Conservation (phyloP, 2,329 filamentous ascomycete genomes). For the Hawksworthiomyces lignivorus region DNA sequence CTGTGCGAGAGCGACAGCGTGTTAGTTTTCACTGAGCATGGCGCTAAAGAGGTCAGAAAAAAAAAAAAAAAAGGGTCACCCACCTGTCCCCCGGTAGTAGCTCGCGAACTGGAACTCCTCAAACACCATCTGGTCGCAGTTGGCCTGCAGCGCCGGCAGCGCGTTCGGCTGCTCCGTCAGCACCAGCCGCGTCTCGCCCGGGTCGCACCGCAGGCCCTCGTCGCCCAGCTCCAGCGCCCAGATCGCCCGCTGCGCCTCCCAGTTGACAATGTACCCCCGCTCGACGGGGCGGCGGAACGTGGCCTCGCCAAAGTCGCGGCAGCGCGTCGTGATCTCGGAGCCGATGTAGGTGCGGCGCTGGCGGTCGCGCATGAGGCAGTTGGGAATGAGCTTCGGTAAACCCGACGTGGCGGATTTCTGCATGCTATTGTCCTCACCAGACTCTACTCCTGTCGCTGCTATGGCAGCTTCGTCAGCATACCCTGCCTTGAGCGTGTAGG, state of each 20-base stretch:
- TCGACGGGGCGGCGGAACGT: slow-evolving; percentile 84
- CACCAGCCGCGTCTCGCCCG: slow-evolving; percentile 72
- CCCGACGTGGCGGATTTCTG: slow-evolving; percentile 26
- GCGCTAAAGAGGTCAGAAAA: not conserved
- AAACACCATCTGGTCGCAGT: slow-evolving; percentile 94
- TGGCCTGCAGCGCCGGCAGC: slow-evolving; percentile 70
- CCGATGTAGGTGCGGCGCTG: slow-evolving; percentile 73
- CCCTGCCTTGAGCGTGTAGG: slow-evolving; percentile 84
- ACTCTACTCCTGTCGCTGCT: too few relatives aligned
- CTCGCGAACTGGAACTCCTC: slow-evolving; percentile 92
- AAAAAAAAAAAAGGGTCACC: slow-evolving; percentile 38
- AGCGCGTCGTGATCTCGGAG: slow-evolving; percentile 62
- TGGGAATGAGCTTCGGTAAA: slow-evolving; percentile 73
- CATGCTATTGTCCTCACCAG: slow-evolving; percentile 24
- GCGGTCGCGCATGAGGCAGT: slow-evolving; percentile 79
- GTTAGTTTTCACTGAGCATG: not conserved
- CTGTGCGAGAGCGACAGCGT: slow-evolving; percentile 42
- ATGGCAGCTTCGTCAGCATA: too few relatives aligned
- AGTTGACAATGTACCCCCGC: slow-evolving; percentile 91
- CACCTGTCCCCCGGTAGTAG: slow-evolving; percentile 70
- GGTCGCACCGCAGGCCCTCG: slow-evolving; percentile 54
- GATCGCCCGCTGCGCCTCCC: slow-evolving; percentile 91
- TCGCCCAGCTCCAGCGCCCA: slow-evolving; percentile 81
- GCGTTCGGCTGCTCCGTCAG: slow-evolving; percentile 82
- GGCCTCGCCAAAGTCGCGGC: slow-evolving; percentile 84